These are phyloP conservation scores for Gossypium raimondii DNA, from an alignment of 345 rosid genomes.

Conservation along the genomic window DNA sequence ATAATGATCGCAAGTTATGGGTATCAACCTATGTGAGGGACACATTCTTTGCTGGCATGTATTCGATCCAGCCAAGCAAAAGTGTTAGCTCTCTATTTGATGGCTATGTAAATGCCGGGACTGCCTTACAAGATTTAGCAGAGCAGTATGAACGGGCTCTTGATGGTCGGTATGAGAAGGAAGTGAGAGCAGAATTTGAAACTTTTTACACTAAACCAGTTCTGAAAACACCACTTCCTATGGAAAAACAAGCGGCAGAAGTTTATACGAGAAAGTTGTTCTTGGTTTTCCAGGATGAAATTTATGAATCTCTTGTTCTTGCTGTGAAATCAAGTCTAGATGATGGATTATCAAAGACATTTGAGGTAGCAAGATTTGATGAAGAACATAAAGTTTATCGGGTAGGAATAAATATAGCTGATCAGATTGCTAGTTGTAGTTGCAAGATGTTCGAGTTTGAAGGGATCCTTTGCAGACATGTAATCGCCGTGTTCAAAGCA, in stretches of 20 bases:
- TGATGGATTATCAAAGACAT: conserved; percentile 13
- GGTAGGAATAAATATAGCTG: conserved; percentile 19
- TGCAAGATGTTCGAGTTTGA: conserved; percentile 34
- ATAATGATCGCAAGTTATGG: conserved; percentile 27
- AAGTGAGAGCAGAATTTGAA: conserved; percentile 24
- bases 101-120: conserved; percentile 29
- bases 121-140: conserved; percentile 26
- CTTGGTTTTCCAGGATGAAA: conserved; percentile 28
- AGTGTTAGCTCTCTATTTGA: conserved; percentile 37
- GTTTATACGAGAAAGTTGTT: conserved; percentile 28
- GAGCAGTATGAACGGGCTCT: conserved; percentile 33
- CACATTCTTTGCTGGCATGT: conserved; percentile 32
- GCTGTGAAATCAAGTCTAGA: conserved; percentile 24
- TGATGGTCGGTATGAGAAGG: conserved; percentile 24
- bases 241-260: conserved; percentile 36
- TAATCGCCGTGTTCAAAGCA: conserved; percentile 27
- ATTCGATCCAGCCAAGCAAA: conserved; percentile 17
- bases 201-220: conserved; percentile 27
- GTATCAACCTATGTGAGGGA: conserved; percentile 25
- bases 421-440: conserved; percentile 26
- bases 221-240: conserved; percentile 31
- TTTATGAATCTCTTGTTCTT: conserved; percentile 30
- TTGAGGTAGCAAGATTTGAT: conserved; percentile 31
- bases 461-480: conserved; percentile 33
- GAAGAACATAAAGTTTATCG: conserved; percentile 19